phyloP scores from a whole-genome alignment of 306 rosid genomes.

The Cucurbita argyrosperma region DNA sequence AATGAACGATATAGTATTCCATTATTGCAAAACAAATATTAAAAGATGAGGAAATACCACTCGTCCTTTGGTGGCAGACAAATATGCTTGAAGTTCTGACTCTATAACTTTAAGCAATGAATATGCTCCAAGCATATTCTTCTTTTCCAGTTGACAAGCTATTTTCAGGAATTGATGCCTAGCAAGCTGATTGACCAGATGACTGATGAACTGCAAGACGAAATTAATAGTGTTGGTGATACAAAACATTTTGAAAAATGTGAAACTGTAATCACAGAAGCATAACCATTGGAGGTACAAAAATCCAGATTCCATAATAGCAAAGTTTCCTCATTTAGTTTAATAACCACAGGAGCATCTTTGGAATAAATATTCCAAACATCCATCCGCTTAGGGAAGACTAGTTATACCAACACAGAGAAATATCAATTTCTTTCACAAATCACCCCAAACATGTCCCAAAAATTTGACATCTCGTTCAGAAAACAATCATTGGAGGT shows the following conservation, averaged over 20 bases:
- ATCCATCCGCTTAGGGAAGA: background rate
- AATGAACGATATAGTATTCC: background rate
- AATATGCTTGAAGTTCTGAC: constrained; percentile 76
- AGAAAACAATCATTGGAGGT: background rate
- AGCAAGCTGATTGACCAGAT: constrained; percentile 86
- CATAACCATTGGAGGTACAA: background rate
- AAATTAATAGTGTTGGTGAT: constrained; percentile 8
- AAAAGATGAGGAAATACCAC: constrained; percentile 43
- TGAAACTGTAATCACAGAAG: background rate
- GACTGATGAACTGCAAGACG: constrained; percentile 75
- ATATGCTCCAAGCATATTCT: constrained; percentile 86
- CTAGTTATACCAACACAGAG: background rate
- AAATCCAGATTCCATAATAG: background rate
- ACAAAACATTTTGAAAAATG: background rate
- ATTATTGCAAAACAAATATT: constrained; percentile 4
- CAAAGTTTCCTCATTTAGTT: background rate
- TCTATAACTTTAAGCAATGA: constrained; percentile 82
- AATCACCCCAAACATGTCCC: background rate
- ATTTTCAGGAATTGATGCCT: constrained; percentile 86
- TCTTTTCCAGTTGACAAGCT: constrained; percentile 93
- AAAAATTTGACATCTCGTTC: background rate
- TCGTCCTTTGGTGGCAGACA: constrained; percentile 82
- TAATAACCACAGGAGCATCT: background rate
- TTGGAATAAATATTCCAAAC: background rate
- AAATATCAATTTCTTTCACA: background rate